phyloP scores from a whole-genome alignment of 257 asterid species.

The Solanum medicagineum region DNA sequence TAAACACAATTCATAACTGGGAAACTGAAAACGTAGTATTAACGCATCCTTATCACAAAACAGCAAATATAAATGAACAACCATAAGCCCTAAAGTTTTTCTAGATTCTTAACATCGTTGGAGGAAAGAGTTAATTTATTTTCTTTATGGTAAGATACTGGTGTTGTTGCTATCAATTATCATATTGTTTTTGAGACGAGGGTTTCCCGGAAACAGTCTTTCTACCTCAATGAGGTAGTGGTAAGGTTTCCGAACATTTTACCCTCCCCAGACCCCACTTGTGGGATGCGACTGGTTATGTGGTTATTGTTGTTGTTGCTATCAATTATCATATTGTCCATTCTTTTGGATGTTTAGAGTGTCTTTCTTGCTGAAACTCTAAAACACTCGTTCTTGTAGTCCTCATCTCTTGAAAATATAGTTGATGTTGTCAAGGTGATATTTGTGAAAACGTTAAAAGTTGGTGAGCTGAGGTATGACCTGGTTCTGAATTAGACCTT shows the following conservation, averaged over 20 bases:
- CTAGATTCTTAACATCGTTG: neutral
- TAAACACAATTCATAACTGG: neutral
- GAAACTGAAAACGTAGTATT: neutral
- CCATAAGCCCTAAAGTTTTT: neutral
- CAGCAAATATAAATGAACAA: neutral
- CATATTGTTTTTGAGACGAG: no score
- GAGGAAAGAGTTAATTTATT: neutral
- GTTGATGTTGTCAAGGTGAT: neutral
- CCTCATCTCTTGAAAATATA: neutral
- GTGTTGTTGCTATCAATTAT: neutral
- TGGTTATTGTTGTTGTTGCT: no score
- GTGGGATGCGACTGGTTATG: no score
- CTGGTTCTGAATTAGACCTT: neutral
- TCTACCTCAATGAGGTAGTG: no score
- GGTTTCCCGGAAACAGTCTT: no score
- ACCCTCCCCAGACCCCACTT: no score
- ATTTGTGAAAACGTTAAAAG: neutral
- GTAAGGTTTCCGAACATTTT: no score
- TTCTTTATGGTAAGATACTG: neutral
- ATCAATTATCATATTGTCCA: neutral
- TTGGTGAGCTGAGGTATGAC: neutral
- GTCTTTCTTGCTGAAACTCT: neutral
- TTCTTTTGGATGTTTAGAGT: neutral
- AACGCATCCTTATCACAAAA: neutral
- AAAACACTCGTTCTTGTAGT: neutral